These are phyloP conservation scores for Sporothrix pallida DNA, from an alignment of 2,329 filamentous ascomycete species.

Conservation along the genomic window DNA sequence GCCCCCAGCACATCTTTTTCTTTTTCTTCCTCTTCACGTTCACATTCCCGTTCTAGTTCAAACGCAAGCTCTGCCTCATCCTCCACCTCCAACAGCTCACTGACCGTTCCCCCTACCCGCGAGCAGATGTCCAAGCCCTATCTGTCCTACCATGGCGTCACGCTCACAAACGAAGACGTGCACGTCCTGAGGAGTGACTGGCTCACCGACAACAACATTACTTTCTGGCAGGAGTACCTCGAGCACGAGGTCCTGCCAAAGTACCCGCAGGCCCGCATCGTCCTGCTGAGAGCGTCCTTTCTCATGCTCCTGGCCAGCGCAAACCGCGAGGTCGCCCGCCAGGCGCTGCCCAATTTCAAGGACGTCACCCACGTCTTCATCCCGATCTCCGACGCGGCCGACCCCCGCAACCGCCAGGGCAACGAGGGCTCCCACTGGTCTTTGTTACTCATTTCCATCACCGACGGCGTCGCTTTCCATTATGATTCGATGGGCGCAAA, in stretches of 20 bases:
- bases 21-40: too few relatives aligned
- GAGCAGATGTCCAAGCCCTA: constrained; percentile 17
- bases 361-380: constrained; percentile 91
- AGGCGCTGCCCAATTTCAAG: constrained; percentile 71
- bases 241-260: constrained; percentile 84
- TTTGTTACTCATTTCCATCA: constrained; percentile 82
- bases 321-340: not conserved
- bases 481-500: constrained; percentile 84
- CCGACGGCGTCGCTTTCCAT: constrained; percentile 93
- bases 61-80: not conserved
- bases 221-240: constrained; percentile 98
- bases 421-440: constrained; percentile 97
- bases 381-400: constrained; percentile 84
- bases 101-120: not conserved
- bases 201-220: constrained; percentile 97
- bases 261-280: constrained; percentile 83
- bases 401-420: constrained; percentile 70
- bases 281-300: constrained; percentile 89
- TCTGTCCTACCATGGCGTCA: constrained; percentile 30
- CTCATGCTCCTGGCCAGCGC: constrained; percentile 77
- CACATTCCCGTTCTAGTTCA: too few relatives aligned
- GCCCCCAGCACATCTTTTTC: too few relatives aligned
- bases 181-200: constrained; percentile 89
- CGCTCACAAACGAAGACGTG: constrained; percentile 82
- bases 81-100: not conserved